Conservation (phyloP, 2,329 filamentous ascomycete genomes). For the Laburnicola sp. region DNA sequence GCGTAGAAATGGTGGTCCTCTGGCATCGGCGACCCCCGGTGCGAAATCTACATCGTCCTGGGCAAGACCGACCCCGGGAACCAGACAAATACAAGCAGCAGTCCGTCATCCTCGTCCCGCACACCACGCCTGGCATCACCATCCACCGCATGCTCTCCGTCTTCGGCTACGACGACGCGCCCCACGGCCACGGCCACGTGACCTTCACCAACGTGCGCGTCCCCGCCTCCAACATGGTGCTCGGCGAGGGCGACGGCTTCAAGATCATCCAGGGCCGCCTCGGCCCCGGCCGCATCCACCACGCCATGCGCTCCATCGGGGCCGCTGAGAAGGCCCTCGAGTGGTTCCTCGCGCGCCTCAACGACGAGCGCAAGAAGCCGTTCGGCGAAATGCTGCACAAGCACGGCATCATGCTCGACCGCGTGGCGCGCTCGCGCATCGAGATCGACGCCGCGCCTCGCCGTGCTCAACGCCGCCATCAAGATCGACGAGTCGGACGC, state of each 20-base stretch:
- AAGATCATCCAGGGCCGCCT: constrained; percentile 98
- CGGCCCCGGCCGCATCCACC: constrained; percentile 94
- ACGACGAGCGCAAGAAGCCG: constrained; percentile 86
- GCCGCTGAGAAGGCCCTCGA: constrained; percentile 89
- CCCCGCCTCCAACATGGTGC: constrained; percentile 78
- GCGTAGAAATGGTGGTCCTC: constrained; percentile 99
- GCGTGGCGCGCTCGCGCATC: constrained; percentile 87
- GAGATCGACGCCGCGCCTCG: constrained; percentile 91
- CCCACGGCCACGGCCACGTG: constrained; percentile 94
- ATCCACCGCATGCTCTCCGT: constrained; percentile 92
- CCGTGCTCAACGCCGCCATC: constrained; percentile 92
- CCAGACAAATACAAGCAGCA: constrained; percentile 83
- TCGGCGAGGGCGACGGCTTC: constrained; percentile 92
- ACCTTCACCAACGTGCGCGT: constrained; percentile 88
- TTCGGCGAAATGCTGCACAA: constrained; percentile 86
- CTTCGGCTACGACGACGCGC: constrained; percentile 97
- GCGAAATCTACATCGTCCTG: constrained; percentile 94
- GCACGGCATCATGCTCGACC: constrained; percentile 93
- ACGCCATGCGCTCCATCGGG: constrained; percentile 94
- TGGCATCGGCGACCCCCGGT: constrained; percentile 89
- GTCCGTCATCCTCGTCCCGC: constrained; percentile 87
- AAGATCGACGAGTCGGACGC: constrained; percentile 89
- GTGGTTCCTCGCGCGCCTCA: constrained; percentile 92
- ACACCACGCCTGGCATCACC: constrained; percentile 80
- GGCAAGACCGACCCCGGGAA: constrained; percentile 83